Percentiles rank a stretch among this genome's conserved stretches.
Conservation (phyloP, 2,329 filamentous ascomycete genomes). For the Fusarium praegraminearum region DNA sequence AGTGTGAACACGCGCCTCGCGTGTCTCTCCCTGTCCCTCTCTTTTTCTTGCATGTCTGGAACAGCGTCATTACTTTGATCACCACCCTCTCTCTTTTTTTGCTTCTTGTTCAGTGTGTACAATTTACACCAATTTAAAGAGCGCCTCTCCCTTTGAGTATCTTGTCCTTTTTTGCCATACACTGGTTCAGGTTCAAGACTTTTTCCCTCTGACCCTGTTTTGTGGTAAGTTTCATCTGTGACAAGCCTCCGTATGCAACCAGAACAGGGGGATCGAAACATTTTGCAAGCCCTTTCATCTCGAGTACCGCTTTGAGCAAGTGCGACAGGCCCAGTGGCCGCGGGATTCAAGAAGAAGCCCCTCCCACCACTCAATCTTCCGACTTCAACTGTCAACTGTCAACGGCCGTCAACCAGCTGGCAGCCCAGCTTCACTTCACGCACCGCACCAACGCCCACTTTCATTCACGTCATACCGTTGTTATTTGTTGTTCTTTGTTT, state of each 20-base stretch:
- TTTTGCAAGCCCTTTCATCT: neutral
- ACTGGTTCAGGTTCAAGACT: slow-evolving; percentile 3
- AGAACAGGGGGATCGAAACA: slow-evolving; percentile 10
- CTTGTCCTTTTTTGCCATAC: neutral
- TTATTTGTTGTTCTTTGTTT: slow-evolving; percentile 27
- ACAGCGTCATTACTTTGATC: slow-evolving; percentile 32
- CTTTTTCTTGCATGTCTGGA: slow-evolving; percentile 28
- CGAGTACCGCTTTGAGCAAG: slow-evolving; percentile 19
- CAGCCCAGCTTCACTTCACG: slow-evolving; percentile 14
- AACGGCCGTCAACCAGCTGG: slow-evolving; percentile 13
- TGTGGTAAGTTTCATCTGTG: slow-evolving; percentile 30
- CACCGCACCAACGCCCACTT: slow-evolving; percentile 2
- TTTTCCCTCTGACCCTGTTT: slow-evolving; percentile 9
- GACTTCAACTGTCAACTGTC: slow-evolving; percentile 22
- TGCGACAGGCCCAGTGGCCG: slow-evolving; percentile 25
- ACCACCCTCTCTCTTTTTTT: slow-evolving; percentile 29
- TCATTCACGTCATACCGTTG: slow-evolving; percentile 6
- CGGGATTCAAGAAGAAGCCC: slow-evolving; percentile 1
- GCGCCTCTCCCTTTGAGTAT: slow-evolving; percentile 19
- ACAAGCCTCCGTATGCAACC: slow-evolving; percentile 23
- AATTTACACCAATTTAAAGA: slow-evolving; percentile 6
- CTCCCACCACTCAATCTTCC: neutral
- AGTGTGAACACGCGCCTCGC: slow-evolving; percentile 46
- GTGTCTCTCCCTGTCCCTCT: slow-evolving; percentile 37
- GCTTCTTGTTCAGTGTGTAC: slow-evolving; percentile 3